phyloP scores from a whole-genome alignment of 1,284 basidiomycete genomes.

The Melanopsichium pennsylvanicum region DNA sequence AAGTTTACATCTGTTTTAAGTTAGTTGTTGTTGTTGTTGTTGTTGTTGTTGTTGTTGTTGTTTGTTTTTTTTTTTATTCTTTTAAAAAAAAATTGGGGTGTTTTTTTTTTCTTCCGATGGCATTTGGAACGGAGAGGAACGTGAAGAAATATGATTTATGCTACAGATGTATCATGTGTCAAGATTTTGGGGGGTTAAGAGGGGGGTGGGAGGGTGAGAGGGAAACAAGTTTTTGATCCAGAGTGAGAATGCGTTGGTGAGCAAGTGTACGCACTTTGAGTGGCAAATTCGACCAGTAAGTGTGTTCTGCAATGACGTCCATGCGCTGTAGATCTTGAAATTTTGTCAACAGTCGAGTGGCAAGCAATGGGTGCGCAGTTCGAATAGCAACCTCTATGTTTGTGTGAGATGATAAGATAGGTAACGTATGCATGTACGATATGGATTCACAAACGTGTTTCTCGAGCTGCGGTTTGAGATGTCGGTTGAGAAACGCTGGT shows the following conservation, averaged over 20 bases:
- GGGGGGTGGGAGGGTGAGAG: neutral
- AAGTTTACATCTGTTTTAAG: constrained; percentile 30
- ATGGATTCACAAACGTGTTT: constrained; percentile 21
- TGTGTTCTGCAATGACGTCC: constrained; percentile 5
- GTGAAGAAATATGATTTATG: too few species aligned
- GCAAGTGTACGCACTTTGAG: constrained; percentile 13
- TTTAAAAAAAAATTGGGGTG: too few species aligned
- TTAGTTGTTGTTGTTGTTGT: too few species aligned
- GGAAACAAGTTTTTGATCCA: neutral
- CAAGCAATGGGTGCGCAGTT: constrained; percentile 8
- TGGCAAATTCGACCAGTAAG: constrained; percentile 14
- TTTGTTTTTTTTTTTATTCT: too few species aligned
- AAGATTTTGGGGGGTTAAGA: too few species aligned
- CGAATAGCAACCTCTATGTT: constrained; percentile 4
- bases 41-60: too few species aligned
- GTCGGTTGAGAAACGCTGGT: constrained; percentile 7
- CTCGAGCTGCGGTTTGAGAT: constrained; percentile 34
- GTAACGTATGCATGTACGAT: constrained; percentile 26
- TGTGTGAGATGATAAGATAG: neutral
- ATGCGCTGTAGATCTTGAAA: constrained; percentile 11
- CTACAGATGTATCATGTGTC: too few species aligned
- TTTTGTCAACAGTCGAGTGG: neutral
- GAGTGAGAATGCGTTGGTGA: neutral
- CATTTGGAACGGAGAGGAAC: too few species aligned
- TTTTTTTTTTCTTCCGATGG: too few species aligned